Evolutionary conservation across 345 rosid genomes (phyloP).

Genomic region (Pugionium dolabratum): DNA sequence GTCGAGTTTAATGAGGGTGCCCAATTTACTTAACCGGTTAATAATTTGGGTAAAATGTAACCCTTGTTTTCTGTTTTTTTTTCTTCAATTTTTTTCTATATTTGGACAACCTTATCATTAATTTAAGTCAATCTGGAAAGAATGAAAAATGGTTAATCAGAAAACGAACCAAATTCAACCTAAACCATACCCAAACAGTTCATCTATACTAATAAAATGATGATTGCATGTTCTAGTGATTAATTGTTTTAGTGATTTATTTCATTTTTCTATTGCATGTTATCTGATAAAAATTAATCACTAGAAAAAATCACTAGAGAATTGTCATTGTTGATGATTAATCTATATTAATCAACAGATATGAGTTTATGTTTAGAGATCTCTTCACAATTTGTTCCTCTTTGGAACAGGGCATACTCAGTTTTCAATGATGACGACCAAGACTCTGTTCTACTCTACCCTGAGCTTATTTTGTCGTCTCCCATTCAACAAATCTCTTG

Average conservation of each 20-base stretch:
- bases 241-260: too few relatives aligned
- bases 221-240: too few relatives aligned
- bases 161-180: slow-evolving; percentile 35
- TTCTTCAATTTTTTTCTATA: too few relatives aligned
- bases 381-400: slow-evolving; percentile 13
- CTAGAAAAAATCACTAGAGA: too few relatives aligned
- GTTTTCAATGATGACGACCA: slow-evolving; percentile 5
- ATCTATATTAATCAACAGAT: background rate
- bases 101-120: background rate
- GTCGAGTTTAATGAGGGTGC: too few relatives aligned
- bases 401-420: slow-evolving; percentile 28
- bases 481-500: slow-evolving; percentile 31
- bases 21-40: too few relatives aligned
- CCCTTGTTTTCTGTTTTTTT: too few relatives aligned
- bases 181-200: slow-evolving; percentile 32
- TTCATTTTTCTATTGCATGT: too few relatives aligned
- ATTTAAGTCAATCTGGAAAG: background rate
- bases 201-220: too few relatives aligned
- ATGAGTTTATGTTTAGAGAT: slow-evolving; percentile 35
- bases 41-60: too few relatives aligned
- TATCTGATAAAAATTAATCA: too few relatives aligned
- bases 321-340: too few relatives aligned
- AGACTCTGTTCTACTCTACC: slow-evolving; percentile 28
- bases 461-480: slow-evolving; percentile 26
- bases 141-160: background rate